A percentile compares a stretch with the other conserved stretches of the same genome.
Conservation (phyloP, 768 basidiomycete genomes). For the Candolleomyces efflorescens region DNA sequence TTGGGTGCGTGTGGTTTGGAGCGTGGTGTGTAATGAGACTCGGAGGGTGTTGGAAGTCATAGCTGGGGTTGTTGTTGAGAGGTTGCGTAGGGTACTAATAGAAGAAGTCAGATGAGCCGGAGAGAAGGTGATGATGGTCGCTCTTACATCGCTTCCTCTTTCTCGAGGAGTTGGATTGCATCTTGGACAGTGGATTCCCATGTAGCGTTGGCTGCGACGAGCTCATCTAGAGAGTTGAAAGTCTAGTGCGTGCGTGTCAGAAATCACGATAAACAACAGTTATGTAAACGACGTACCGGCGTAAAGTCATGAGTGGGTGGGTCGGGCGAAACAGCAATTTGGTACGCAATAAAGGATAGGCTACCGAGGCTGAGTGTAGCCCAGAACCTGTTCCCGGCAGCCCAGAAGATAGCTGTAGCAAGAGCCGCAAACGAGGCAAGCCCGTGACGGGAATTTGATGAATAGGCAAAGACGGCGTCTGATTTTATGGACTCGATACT, state of each 20-base stretch:
- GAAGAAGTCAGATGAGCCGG: neutral
- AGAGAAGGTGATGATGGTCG: neutral
- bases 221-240: conserved; percentile 58
- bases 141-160: conserved; percentile 64
- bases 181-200: conserved; percentile 78
- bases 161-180: conserved; percentile 59
- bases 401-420: conserved; percentile 35
- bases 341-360: conserved; percentile 35
- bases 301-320: conserved; percentile 43
- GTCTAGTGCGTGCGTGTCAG: conserved; percentile 44
- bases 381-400: conserved; percentile 38
- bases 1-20: conserved; percentile 74
- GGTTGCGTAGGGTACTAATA: too few species aligned
- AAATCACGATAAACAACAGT: neutral
- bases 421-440: conserved; percentile 36
- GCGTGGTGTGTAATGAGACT: conserved; percentile 65
- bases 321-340: conserved; percentile 27
- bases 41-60: conserved; percentile 47
- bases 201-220: conserved; percentile 59
- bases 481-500: conserved; percentile 20
- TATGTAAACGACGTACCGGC: conserved; percentile 36
- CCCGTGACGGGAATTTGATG: conserved; percentile 34
- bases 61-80: neutral
- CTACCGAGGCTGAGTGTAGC: conserved; percentile 34
- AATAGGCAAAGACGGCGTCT: conserved; percentile 14